Percentiles rank a stretch among this genome's conserved stretches.
Conservation (phyloP, 139 green algal genomes). For the Micractinium sp. region DNA sequence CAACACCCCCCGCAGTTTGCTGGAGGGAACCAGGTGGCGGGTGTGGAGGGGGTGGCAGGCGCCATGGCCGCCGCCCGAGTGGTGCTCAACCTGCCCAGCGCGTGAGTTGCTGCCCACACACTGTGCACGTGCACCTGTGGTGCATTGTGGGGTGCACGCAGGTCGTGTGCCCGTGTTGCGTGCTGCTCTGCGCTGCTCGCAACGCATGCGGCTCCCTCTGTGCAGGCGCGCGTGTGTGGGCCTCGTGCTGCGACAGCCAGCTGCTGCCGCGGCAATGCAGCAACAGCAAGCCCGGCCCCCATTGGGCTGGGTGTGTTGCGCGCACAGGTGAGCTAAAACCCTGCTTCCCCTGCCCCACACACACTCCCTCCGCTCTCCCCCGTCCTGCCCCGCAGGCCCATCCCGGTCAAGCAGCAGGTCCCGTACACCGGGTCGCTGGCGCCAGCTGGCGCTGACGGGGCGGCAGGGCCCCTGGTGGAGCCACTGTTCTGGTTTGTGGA, state of each 20-base stretch:
- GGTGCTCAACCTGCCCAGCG: neutral
- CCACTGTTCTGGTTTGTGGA: constrained; percentile 45
- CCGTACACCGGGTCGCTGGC: neutral
- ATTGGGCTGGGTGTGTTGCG: no score
- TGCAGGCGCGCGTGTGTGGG: no score
- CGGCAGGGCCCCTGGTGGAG: neutral
- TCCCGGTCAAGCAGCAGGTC: neutral
- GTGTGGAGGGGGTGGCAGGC: constrained; percentile 18
- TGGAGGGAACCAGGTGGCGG: constrained; percentile 29
- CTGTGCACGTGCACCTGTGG: no score
- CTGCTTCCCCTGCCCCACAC: no score
- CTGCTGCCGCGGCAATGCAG: no score
- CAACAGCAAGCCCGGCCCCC: no score
- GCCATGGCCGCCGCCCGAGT: constrained; percentile 17
- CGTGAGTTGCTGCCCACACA: neutral
- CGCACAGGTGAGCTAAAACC: no score
- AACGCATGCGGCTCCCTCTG: no score
- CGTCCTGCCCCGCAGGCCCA: neutral
- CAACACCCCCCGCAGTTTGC: neutral
- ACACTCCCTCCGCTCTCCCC: neutral
- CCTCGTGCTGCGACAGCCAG: no score
- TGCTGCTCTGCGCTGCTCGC: no score
- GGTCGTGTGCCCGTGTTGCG: no score
- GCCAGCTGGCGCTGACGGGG: neutral
- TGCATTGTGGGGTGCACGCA: no score